Conservation (phyloP, 768 basidiomycete genomes). For the Dentipellis sp. region DNA sequence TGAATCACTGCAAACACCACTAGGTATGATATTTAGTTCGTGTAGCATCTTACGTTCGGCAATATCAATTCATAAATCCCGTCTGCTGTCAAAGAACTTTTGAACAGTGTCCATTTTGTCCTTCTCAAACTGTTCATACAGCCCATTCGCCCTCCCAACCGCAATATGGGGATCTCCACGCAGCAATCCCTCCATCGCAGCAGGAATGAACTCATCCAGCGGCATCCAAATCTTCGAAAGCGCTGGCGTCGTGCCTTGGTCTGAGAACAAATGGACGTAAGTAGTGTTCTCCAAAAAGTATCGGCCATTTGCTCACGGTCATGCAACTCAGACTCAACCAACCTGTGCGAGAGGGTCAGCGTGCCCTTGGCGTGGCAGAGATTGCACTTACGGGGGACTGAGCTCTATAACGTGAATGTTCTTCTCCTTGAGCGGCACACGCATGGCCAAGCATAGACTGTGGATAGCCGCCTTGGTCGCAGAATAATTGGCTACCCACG, state of each 20-base stretch:
- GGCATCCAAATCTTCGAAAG: conserved; percentile 50
- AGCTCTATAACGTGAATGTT: conserved; percentile 48
- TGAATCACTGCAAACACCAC: too few relatives aligned
- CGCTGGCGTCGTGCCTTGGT: conserved; percentile 27
- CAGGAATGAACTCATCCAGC: conserved; percentile 34
- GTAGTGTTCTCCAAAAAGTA: background rate
- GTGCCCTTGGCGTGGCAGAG: background rate
- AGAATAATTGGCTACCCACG: conserved; percentile 38
- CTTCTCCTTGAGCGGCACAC: conserved; percentile 35
- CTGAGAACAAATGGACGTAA: conserved; percentile 19
- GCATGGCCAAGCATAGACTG: conserved; percentile 39
- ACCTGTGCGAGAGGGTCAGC: conserved; percentile 20
- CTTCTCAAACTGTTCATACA: conserved; percentile 20
- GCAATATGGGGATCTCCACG: conserved; percentile 25
- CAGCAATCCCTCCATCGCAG: conserved; percentile 28
- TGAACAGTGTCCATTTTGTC: conserved; percentile 20
- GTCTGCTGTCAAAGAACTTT: background rate
- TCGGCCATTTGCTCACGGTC: conserved; percentile 31
- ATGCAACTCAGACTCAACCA: conserved; percentile 56
- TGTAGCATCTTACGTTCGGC: too few relatives aligned
- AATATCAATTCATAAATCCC: background rate
- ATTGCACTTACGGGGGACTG: conserved; percentile 41
- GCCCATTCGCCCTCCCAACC: conserved; percentile 13
- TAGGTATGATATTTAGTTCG: too few relatives aligned
- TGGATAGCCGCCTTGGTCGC: conserved; percentile 52